Conservation (phyloP, 2,329 filamentous ascomycete genomes). For the Arachnomyces sp. region DNA sequence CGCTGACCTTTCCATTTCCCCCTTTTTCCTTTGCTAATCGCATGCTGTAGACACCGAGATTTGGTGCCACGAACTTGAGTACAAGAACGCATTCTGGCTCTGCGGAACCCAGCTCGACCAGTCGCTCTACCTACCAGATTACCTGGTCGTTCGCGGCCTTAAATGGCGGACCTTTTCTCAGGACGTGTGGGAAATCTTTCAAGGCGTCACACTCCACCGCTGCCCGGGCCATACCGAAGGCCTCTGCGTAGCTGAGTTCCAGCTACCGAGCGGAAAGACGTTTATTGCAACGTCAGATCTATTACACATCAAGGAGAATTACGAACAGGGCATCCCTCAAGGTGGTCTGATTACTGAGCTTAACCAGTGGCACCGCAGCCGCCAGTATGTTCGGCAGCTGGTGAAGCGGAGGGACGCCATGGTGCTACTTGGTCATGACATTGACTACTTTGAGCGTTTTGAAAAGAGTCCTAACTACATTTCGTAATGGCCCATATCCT, state of each 20-base stretch:
- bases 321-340: slow-evolving; percentile 26
- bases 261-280: slow-evolving; percentile 28
- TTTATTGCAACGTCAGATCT: slow-evolving; percentile 37
- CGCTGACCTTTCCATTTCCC: too few relatives aligned
- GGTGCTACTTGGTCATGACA: slow-evolving; percentile 28
- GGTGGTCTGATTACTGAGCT: slow-evolving; percentile 33
- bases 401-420: slow-evolving; percentile 24
- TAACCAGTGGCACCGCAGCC: slow-evolving; percentile 28
- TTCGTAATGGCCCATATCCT: too few relatives aligned
- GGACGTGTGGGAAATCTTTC: slow-evolving; percentile 30
- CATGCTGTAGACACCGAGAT: too few relatives aligned
- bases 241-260: slow-evolving; percentile 30
- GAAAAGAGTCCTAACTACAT: too few relatives aligned
- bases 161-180: slow-evolving; percentile 41
- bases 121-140: slow-evolving; percentile 29
- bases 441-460: slow-evolving; percentile 8
- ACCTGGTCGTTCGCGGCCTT: slow-evolving; percentile 27
- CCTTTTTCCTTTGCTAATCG: too few relatives aligned
- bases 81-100: too few relatives aligned
- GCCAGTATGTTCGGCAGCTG: slow-evolving; percentile 27
- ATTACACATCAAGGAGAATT: slow-evolving; percentile 35
- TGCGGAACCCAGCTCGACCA: too few relatives aligned
- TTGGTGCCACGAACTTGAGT: too few relatives aligned
- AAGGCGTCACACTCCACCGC: slow-evolving; percentile 33
- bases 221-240: slow-evolving; percentile 32